These are phyloP conservation scores for Trichoderma simmonsii DNA, from an alignment of 2,329 filamentous ascomycete genomes.

Conservation along the genomic window DNA sequence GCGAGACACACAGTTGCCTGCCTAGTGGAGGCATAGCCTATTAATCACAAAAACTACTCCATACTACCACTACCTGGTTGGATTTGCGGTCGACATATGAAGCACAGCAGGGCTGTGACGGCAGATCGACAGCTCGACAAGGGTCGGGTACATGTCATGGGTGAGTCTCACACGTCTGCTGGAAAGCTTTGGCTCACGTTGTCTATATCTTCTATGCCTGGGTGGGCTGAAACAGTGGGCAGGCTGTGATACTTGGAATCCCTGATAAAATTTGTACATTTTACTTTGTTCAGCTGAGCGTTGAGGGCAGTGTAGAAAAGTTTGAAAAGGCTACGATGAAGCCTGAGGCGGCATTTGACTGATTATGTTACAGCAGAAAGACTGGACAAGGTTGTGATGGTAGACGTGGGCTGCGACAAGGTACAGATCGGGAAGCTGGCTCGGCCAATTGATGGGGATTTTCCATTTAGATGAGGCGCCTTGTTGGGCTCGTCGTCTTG, in stretches of 20 bases:
- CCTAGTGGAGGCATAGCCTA: neutral
- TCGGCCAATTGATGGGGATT: conserved; percentile 5
- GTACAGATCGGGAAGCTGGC: conserved; percentile 2
- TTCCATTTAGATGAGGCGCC: neutral
- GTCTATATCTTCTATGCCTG: neutral
- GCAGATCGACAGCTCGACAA: conserved; percentile 12
- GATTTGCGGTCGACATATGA: neutral
- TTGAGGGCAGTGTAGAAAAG: neutral
- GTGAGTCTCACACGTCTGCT: neutral
- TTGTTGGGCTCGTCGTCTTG: neutral
- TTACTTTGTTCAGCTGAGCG: neutral
- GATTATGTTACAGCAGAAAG: neutral
- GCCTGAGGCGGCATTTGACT: neutral
- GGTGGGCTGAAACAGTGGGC: neutral
- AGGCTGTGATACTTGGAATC: neutral
- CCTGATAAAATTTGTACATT: neutral
- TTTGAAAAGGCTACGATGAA: neutral
- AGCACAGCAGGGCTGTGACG: neutral
- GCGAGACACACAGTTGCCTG: neutral
- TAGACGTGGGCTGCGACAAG: neutral
- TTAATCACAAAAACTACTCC: neutral
- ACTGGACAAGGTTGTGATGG: neutral
- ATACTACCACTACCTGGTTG: too few species aligned
- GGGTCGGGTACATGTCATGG: neutral
- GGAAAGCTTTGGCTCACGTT: neutral